Evolutionary conservation across 78 protist genomes (phyloP).

Genomic region (Polysphondylium violaceum): DNA sequence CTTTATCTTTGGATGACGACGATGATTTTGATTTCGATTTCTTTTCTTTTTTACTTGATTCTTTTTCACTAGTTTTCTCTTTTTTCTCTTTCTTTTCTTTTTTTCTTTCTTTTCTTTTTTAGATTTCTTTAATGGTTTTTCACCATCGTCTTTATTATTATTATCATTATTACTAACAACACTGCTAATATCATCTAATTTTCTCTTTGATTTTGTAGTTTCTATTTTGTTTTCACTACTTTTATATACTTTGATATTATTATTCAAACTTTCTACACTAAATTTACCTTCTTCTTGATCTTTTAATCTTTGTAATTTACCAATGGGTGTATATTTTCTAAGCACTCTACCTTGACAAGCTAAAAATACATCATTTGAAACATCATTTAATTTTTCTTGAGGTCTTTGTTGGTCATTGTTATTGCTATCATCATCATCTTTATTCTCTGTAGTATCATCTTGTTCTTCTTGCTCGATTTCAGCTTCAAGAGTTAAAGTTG

Average conservation of each 20-base stretch:
- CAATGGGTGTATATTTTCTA: conserved; percentile 73
- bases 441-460: background rate
- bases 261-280: background rate
- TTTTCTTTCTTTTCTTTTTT: conserved; percentile 16
- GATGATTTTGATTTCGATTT: background rate
- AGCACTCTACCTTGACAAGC: conserved; percentile 52
- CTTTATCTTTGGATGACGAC: background rate
- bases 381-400: conserved; percentile 9
- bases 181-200: background rate
- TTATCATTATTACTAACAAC: background rate
- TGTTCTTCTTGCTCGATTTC: background rate
- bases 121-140: background rate
- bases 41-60: background rate
- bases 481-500: background rate
- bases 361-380: background rate
- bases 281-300: conserved; percentile 45
- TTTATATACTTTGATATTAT: background rate
- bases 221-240: no score
- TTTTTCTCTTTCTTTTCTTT: conserved; percentile 5
- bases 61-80: background rate
- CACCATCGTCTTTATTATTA: background rate
- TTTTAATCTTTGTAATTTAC: conserved; percentile 60
- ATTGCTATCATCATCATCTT: background rate
- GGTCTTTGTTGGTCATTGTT: background rate
- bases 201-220: background rate